Percentiles rank a stretch among this genome's conserved stretches.
phyloP scores from a whole-genome alignment of 192 early-diverging fungal genomes.

The Chytriomyces sp. region DNA sequence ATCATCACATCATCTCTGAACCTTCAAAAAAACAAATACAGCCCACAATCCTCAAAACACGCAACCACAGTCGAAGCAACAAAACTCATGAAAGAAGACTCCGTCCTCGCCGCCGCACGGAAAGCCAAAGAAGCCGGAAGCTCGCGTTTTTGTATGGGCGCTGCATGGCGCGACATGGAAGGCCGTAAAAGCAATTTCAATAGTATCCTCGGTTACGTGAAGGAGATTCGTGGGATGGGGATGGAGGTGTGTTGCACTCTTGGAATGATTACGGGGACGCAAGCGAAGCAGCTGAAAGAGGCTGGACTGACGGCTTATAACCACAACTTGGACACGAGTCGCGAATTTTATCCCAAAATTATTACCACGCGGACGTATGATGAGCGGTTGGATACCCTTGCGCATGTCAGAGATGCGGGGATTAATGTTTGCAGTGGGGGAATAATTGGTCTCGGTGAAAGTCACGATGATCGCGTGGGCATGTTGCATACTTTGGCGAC shows the following conservation, averaged over 20 bases:
- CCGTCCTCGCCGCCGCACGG: slow-evolving; percentile 71
- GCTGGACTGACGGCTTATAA: slow-evolving; percentile 87
- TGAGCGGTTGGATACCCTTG: slow-evolving; percentile 77
- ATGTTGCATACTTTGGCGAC: slow-evolving; percentile 78
- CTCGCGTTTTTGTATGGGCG: slow-evolving; percentile 87
- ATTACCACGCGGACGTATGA: slow-evolving; percentile 83
- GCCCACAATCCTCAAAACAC: slow-evolving; percentile 78
- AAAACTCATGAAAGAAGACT: slow-evolving; percentile 72
- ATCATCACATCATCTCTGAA: too few species aligned
- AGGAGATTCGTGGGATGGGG: slow-evolving; percentile 78
- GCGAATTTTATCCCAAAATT: slow-evolving; percentile 78
- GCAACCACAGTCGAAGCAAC: slow-evolving; percentile 72
- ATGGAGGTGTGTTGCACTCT: slow-evolving; percentile 90
- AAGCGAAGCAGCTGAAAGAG: slow-evolving; percentile 77
- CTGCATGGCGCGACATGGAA: slow-evolving; percentile 80
- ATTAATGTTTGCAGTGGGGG: slow-evolving; percentile 84
- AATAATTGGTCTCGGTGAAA: slow-evolving; percentile 83
- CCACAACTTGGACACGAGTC: slow-evolving; percentile 83
- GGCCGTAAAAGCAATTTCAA: slow-evolving; percentile 85
- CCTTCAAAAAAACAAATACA: slow-evolving; percentile 17
- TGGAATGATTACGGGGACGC: slow-evolving; percentile 77
- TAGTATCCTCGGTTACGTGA: slow-evolving; percentile 75
- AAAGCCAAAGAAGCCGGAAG: slow-evolving; percentile 77
- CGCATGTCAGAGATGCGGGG: slow-evolving; percentile 74
- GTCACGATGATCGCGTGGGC: slow-evolving; percentile 70